Percentiles rank a stretch among this genome's conserved stretches.
Conservation (phyloP, 139 green algal species). For the Medakamo hakoo region DNA sequence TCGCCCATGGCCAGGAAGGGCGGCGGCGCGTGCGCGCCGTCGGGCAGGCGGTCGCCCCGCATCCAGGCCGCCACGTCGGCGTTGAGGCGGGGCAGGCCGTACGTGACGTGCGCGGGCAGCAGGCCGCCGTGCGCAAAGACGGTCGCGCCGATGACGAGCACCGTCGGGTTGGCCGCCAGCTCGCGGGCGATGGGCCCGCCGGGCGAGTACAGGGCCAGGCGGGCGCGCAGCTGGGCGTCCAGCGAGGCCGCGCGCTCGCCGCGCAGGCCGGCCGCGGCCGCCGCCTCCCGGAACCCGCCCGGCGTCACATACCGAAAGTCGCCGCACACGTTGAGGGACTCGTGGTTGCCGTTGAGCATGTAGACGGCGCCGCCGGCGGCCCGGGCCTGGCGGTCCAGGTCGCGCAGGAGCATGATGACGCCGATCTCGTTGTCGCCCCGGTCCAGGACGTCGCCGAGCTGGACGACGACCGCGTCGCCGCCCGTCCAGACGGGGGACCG, state of each 20-base stretch:
- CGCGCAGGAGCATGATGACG: constrained; percentile 55
- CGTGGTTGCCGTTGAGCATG: constrained; percentile 90
- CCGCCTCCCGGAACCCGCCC: constrained; percentile 65
- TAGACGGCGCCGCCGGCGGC: constrained; percentile 63
- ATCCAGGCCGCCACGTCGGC: constrained; percentile 76
- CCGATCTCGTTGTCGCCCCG: constrained; percentile 75
- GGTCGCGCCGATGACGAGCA: constrained; percentile 80
- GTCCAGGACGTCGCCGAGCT: constrained; percentile 84
- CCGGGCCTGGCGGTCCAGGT: constrained; percentile 59
- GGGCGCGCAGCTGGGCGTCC: constrained; percentile 23
- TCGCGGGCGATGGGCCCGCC: constrained; percentile 62
- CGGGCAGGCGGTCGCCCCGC: constrained; percentile 30
- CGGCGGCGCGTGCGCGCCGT: constrained; percentile 32
- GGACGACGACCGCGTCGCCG: constrained; percentile 67
- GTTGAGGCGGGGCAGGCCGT: constrained; percentile 60
- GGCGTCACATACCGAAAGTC: constrained; percentile 79
- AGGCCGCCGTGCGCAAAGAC: constrained; percentile 82
- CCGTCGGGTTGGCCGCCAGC: constrained; percentile 71
- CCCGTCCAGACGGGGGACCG: constrained; percentile 46
- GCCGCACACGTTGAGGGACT: constrained; percentile 72
- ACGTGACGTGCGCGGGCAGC: constrained; percentile 52
- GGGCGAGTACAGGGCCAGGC: constrained; percentile 56
- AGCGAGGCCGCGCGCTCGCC: constrained; percentile 30
- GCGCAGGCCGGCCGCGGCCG: constrained; percentile 47
- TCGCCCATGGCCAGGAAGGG: constrained; percentile 82